Conservation (phyloP, 1,284 basidiomycete species). For the Rhodotorula sp. region DNA sequence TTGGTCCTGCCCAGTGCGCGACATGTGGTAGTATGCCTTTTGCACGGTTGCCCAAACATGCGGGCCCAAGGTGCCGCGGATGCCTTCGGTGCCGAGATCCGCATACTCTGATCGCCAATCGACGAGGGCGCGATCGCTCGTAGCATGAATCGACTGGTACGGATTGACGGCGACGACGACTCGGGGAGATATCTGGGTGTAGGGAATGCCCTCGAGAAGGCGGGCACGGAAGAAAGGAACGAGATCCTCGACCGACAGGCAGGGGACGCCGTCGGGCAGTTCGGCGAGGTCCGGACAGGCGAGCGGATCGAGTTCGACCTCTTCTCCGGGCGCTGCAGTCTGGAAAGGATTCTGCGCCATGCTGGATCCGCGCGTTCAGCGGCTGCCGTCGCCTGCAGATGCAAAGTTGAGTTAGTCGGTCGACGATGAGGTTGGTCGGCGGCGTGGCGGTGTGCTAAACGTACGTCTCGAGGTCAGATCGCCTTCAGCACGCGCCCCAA, state of each 20-base stretch:
- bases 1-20: slow-evolving; percentile 88
- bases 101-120: slow-evolving; percentile 77
- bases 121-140: slow-evolving; percentile 74
- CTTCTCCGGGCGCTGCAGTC: not conserved
- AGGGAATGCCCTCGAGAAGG: slow-evolving; percentile 30
- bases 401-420: not conserved
- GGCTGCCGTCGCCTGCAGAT: not conserved
- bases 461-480: too few species aligned
- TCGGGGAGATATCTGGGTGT: slow-evolving; percentile 38
- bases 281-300: slow-evolving; percentile 29
- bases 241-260: slow-evolving; percentile 33
- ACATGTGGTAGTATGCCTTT: slow-evolving; percentile 95
- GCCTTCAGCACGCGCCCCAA: too few species aligned
- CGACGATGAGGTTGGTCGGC: not conserved
- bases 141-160: slow-evolving; percentile 76
- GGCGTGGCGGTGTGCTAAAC: too few species aligned
- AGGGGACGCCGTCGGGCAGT: slow-evolving; percentile 17
- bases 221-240: slow-evolving; percentile 34
- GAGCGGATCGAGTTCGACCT: slow-evolving; percentile 36
- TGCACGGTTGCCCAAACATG: slow-evolving; percentile 87
- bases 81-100: slow-evolving; percentile 57
- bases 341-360: slow-evolving; percentile 14
- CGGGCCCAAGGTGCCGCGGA: slow-evolving; percentile 58
- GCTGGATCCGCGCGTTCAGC: too few species aligned
- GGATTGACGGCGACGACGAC: slow-evolving; percentile 78